These are phyloP conservation scores for Chenopodium album DNA, from an alignment of 148 eudicot genomes.

Conservation along the genomic window DNA sequence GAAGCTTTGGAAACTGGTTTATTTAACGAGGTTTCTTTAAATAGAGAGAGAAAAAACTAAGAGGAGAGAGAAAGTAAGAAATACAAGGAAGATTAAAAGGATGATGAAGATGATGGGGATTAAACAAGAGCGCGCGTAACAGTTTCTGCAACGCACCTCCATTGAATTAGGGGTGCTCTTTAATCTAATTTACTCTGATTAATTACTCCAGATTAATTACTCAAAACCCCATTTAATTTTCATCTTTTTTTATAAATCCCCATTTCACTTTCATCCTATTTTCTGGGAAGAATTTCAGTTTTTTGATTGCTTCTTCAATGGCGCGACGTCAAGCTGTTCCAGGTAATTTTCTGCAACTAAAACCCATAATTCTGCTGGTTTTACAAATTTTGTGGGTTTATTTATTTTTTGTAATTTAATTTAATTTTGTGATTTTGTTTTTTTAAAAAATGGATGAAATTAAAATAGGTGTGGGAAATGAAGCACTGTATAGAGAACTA, in stretches of 20 bases:
- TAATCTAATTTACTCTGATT: not conserved
- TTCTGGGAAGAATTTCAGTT: not conserved
- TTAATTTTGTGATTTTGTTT: not conserved
- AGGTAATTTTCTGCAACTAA: conserved; percentile 28
- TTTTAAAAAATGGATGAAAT: no score
- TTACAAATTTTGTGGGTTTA: not conserved
- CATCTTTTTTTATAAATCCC: not conserved
- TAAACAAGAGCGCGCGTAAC: not conserved
- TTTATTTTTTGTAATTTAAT: not conserved
- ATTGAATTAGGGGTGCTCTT: not conserved
- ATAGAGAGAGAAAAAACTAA: conserved; percentile 22
- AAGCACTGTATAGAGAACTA: conserved; percentile 67
- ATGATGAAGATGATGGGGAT: no score
- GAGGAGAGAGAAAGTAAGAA: not conserved
- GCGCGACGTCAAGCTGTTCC: conserved; percentile 33
- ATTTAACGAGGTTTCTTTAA: not conserved
- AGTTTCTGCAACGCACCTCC: not conserved
- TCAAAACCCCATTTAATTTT: not conserved
- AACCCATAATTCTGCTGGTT: not conserved
- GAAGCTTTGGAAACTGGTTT: conserved; percentile 14
- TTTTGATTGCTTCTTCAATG: conserved; percentile 32
- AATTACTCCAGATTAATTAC: not conserved
- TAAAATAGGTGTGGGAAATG: conserved; percentile 30
- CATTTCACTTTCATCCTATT: conserved; percentile 8
- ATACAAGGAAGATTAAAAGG: no score